Conservation (phyloP, 164 flowering plant genomes). For the Piper betle region DNA sequence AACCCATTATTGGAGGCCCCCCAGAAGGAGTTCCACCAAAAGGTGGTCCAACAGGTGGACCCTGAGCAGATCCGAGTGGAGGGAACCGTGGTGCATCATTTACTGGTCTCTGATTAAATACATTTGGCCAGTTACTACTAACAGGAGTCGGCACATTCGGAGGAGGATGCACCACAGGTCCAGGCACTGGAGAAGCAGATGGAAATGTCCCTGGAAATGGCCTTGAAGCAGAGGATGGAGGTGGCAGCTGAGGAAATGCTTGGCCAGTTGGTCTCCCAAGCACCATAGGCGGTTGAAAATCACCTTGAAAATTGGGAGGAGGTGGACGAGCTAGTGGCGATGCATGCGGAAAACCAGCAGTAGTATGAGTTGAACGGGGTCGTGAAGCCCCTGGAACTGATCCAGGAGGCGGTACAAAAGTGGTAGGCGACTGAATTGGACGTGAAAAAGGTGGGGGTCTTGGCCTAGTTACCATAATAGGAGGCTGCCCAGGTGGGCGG, state of each 20-base stretch:
- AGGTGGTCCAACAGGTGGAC: conserved; percentile 37
- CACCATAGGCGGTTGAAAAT: conserved; percentile 23
- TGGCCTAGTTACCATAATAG: conserved; percentile 26
- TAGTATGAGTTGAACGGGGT: conserved; percentile 22
- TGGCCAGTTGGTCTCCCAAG: conserved; percentile 41
- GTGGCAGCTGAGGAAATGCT: conserved; percentile 22
- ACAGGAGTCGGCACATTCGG: conserved; percentile 16
- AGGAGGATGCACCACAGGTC: conserved; percentile 21
- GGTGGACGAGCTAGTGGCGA: conserved; percentile 20
- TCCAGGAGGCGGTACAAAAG: conserved; percentile 11
- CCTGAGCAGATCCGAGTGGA: conserved; percentile 21
- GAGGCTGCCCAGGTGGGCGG: conserved; percentile 22
- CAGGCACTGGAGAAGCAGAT: conserved; percentile 19
- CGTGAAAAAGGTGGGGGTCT: conserved; percentile 38
- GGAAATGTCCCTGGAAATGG: conserved; percentile 27
- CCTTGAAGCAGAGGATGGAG: conserved; percentile 37
- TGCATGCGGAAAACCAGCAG: conserved; percentile 24
- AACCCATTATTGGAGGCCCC: conserved; percentile 30
- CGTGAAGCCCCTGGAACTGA: conserved; percentile 17
- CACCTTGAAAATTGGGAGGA: conserved; percentile 13
- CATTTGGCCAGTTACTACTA: conserved; percentile 50
- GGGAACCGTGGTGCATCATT: conserved; percentile 34
- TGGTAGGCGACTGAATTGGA: conserved; percentile 15
- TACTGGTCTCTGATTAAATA: conserved; percentile 17
- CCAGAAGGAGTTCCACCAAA: conserved; percentile 22